Percentiles rank a stretch among this genome's conserved stretches.
Evolutionary conservation across 2,329 filamentous ascomycete genomes (phyloP).

Genomic region (Elsinoe ampelina): DNA sequence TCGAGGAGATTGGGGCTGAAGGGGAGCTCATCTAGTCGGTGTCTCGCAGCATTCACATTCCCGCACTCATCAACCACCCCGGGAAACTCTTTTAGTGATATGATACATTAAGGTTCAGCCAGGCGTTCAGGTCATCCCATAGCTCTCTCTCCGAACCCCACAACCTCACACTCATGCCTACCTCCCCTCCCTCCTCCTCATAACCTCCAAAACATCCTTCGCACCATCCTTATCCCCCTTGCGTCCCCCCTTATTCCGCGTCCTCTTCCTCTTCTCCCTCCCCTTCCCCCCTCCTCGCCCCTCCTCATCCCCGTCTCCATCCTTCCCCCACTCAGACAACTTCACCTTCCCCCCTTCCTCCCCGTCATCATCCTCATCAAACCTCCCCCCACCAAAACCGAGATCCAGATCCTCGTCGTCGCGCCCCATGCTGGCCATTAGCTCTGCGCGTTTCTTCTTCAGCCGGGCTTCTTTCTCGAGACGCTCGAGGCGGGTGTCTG

Average conservation of each 20-base stretch:
- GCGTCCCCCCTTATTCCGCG: slow-evolving; percentile 50
- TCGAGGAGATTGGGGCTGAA: slow-evolving; percentile 39
- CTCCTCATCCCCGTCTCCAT: slow-evolving; percentile 40
- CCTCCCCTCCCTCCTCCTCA: slow-evolving; percentile 52
- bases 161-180: neutral
- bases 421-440: slow-evolving; percentile 62
- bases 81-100: neutral
- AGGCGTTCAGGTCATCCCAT: neutral
- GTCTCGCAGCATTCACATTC: too few species aligned
- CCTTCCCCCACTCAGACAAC: slow-evolving; percentile 53
- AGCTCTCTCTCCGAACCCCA: neutral
- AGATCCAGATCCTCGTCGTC: slow-evolving; percentile 89
- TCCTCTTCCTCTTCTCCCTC: slow-evolving; percentile 49
- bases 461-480: slow-evolving; percentile 52
- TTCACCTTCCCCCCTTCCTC: slow-evolving; percentile 57
- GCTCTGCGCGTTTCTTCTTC: slow-evolving; percentile 47
- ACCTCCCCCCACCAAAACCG: slow-evolving; percentile 81
- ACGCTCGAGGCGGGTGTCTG: slow-evolving; percentile 36
- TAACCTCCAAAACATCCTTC: slow-evolving; percentile 67
- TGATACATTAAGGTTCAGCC: neutral
- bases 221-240: slow-evolving; percentile 72
- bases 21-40: slow-evolving; percentile 39
- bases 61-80: neutral
- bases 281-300: slow-evolving; percentile 29
- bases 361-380: slow-evolving; percentile 83